A percentile compares a stretch with the other conserved stretches of the same genome.
These are phyloP conservation scores for Tylopilus plumbeoviolaceoides DNA, from an alignment of 768 basidiomycete species.

Conservation along the genomic window DNA sequence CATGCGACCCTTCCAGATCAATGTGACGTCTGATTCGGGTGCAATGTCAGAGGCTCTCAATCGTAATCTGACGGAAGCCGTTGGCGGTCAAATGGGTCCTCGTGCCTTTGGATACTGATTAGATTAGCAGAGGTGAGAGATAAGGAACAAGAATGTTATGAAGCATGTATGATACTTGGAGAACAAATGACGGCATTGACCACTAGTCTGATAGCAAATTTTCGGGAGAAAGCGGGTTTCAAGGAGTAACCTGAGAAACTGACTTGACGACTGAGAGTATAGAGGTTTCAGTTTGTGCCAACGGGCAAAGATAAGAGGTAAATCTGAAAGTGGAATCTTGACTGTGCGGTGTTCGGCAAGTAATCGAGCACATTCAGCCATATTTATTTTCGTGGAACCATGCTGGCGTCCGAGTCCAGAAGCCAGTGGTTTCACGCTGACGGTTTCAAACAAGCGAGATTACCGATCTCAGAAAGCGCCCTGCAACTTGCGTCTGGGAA, in stretches of 20 bases:
- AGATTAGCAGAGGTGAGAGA: not conserved
- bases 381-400: too few relatives aligned
- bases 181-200: not conserved
- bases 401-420: too few relatives aligned
- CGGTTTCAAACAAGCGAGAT: too few relatives aligned
- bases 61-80: constrained; percentile 21
- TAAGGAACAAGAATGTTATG: not conserved
- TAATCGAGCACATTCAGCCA: too few relatives aligned
- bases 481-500: too few relatives aligned
- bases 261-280: not conserved
- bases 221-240: not conserved
- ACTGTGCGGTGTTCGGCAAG: too few relatives aligned
- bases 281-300: not conserved
- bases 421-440: too few relatives aligned
- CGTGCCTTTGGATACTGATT: constrained; percentile 10
- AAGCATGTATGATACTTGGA: not conserved
- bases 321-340: not conserved
- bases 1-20: constrained; percentile 32
- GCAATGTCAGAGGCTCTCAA: constrained; percentile 36
- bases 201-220: not conserved
- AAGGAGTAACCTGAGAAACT: not conserved
- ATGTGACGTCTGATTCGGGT: not conserved
- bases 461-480: too few relatives aligned
- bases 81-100: constrained; percentile 8
- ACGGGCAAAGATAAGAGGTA: not conserved